These are phyloP conservation scores for Apiotrichum domesticum DNA, from an alignment of 1,284 basidiomycete genomes.

Conservation along the genomic window DNA sequence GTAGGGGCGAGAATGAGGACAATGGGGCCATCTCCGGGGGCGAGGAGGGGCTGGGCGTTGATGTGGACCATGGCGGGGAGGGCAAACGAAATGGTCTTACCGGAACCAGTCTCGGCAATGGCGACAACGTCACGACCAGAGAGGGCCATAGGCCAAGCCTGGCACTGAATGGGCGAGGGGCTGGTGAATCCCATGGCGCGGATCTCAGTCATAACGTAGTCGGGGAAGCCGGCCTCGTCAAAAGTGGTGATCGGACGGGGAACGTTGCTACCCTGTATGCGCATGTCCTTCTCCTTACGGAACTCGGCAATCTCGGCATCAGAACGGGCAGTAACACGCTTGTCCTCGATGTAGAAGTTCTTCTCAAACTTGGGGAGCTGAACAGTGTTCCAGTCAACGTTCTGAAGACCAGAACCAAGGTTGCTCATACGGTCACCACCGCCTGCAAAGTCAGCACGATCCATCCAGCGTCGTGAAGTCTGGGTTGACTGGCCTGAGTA, in stretches of 20 bases:
- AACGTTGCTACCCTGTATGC: constrained; percentile 79
- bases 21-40: constrained; percentile 94
- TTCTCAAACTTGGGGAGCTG: constrained; percentile 74
- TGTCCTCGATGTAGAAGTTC: constrained; percentile 90
- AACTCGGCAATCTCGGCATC: constrained; percentile 87
- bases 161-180: constrained; percentile 94
- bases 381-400: constrained; percentile 71
- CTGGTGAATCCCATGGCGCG: constrained; percentile 82
- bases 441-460: constrained; percentile 11
- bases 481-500: constrained; percentile 38
- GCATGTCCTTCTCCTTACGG: constrained; percentile 78
- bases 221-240: constrained; percentile 92
- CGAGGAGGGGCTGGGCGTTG: constrained; percentile 93
- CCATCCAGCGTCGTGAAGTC: constrained; percentile 16
- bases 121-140: constrained; percentile 92
- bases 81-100: constrained; percentile 97
- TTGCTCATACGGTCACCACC: constrained; percentile 71
- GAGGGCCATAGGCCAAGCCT: constrained; percentile 97
- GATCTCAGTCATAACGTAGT: constrained; percentile 91
- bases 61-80: constrained; percentile 99
- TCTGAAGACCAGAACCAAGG: constrained; percentile 75
- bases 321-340: constrained; percentile 67
- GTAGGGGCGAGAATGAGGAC: constrained; percentile 95
- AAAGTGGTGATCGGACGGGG: constrained; percentile 88
- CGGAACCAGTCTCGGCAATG: constrained; percentile 93